Evolutionary conservation across 768 basidiomycete species (phyloP), one percentile per base, ranked within the genome.

Genomic region (Termitomyces eurrhizus): DNA sequence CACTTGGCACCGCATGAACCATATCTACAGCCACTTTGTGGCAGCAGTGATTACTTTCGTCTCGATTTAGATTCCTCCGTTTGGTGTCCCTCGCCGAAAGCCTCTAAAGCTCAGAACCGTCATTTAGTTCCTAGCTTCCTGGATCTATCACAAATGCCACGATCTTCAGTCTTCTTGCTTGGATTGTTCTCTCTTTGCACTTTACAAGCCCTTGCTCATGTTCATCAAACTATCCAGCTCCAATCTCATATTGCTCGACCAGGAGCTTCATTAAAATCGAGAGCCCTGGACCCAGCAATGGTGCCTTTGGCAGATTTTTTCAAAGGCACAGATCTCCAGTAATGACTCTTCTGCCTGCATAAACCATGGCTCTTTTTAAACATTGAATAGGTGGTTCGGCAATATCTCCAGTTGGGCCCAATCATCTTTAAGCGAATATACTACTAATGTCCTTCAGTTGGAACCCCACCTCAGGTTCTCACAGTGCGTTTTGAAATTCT

Each of bases 261-360:
- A 45, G 55, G 62, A 53, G 45, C 56, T 41, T 64, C 71, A 18
- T 46, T 71, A 57, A 73, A 72, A 59, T 71, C 73, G 35, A 72
- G 78, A 59, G 75, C 73, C 18, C 63, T 79, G 41, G 65, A 71
- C 35, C 75, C 82, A 8, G 66, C 73, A 33, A 75, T 71, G n/a
- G 70, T 80, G 41, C 80, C 80, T 49, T 69, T 84, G 16, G 73
- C 73, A 13, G 82, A 83, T 70, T 82, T 82, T 67, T 84, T 83
- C 72, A 63, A 75, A 52, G 83, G 83, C 45, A 84, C 83, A 41
- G 83, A 84, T 67, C 75, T 84, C n/a, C 83, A 84, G 80, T 84
- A 60, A 67, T 76, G 61, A 55, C 45, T 33, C 37, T 57, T 32
- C 21, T 16, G 33, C 49, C 64, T 57, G 36, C 33, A 46, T 49